phyloP scores from a whole-genome alignment of 2,329 filamentous ascomycete species.

The Cladosporium velox region DNA sequence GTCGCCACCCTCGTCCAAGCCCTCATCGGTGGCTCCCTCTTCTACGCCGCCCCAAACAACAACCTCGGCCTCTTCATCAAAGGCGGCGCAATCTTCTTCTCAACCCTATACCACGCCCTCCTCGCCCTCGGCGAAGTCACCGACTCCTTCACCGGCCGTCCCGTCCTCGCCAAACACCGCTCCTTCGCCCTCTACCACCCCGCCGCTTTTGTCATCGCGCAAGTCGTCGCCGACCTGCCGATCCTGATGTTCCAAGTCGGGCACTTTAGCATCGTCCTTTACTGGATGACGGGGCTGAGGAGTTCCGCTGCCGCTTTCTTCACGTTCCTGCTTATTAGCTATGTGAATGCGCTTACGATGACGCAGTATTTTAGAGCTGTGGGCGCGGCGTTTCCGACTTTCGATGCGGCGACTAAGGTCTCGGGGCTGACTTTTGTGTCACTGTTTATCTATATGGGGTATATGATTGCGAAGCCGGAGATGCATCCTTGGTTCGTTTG shows the following conservation, averaged over 20 bases:
- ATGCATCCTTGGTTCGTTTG: constrained; percentile 27
- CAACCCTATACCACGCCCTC: constrained; percentile 63
- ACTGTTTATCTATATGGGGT: constrained; percentile 12
- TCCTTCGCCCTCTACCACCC: constrained; percentile 44
- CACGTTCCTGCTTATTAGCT: constrained; percentile 60
- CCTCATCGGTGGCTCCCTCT: constrained; percentile 65
- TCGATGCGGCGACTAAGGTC: constrained; percentile 35
- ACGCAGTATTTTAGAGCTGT: constrained; percentile 47
- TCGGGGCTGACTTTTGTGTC: constrained; percentile 33
- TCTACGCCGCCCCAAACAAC: constrained; percentile 63
- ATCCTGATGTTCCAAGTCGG: constrained; percentile 61
- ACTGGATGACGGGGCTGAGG: constrained; percentile 65
- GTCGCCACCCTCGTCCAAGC: constrained; percentile 59
- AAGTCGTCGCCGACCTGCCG: constrained; percentile 54
- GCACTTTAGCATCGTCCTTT: constrained; percentile 59
- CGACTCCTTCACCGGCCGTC: constrained; percentile 49
- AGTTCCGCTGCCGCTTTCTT: constrained; percentile 59
- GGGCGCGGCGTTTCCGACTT: constrained; percentile 36
- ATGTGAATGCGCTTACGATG: constrained; percentile 50
- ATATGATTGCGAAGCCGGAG: constrained; percentile 36
- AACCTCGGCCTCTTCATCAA: constrained; percentile 65
- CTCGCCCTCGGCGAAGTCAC: constrained; percentile 68
- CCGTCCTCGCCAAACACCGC: constrained; percentile 49
- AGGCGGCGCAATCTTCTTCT: constrained; percentile 64
- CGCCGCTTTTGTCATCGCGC: constrained; percentile 50